These are phyloP conservation scores for Xylariaceae sp. DNA, from an alignment of 2,329 filamentous ascomycete species.

Conservation along the genomic window DNA sequence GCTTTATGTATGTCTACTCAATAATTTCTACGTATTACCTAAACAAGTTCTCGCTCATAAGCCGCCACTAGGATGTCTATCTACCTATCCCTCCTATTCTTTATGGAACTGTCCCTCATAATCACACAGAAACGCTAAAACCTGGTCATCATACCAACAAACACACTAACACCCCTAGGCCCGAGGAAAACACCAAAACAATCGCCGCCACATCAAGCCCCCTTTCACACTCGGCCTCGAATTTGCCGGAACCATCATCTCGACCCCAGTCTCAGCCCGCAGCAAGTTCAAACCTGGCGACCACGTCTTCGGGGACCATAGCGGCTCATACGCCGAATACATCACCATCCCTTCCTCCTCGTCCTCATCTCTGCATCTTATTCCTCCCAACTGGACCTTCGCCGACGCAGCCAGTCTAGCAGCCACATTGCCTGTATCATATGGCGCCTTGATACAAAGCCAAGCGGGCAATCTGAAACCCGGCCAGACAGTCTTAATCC, in stretches of 20 bases:
- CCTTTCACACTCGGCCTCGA: conserved; percentile 11
- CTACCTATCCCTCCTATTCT: too few species aligned
- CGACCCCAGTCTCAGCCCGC: neutral
- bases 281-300: neutral
- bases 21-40: too few species aligned
- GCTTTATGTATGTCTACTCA: conserved; percentile 13
- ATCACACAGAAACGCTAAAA: too few species aligned
- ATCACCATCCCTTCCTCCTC: neutral
- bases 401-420: conserved; percentile 2
- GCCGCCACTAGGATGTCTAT: too few species aligned
- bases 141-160: neutral
- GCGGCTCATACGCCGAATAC: conserved; percentile 6
- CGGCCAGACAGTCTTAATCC: neutral
- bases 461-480: neutral
- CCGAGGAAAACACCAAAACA: conserved; percentile 9
- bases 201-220: conserved; percentile 7
- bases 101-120: too few species aligned
- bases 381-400: neutral
- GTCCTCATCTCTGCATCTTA: neutral
- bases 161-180: too few species aligned
- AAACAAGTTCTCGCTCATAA: too few species aligned
- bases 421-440: conserved; percentile 6
- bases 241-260: neutral
- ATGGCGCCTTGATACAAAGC: neutral
- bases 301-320: conserved; percentile 3